phyloP scores from a whole-genome alignment of 352 stramenopile genomes.

The Globisporangium emineosum region DNA sequence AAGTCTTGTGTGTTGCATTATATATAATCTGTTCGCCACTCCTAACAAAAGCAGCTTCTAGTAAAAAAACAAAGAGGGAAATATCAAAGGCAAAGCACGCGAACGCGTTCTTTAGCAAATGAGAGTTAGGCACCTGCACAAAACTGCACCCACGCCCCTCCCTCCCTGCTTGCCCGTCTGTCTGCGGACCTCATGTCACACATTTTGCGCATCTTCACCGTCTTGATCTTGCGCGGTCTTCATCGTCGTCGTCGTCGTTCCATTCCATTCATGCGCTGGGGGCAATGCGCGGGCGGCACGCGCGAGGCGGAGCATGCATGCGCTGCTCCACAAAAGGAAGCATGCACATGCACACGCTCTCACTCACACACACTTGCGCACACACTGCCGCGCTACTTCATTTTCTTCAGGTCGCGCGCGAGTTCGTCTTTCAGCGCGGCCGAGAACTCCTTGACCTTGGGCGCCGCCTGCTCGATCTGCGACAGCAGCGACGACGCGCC shows the following conservation, averaged over 20 bases:
- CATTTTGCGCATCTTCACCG: neutral
- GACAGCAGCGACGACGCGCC: slow-evolving; percentile 44
- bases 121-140: neutral
- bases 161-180: neutral
- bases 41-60: slow-evolving; percentile 9
- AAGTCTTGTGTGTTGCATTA: slow-evolving; percentile 3
- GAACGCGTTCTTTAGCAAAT: neutral
- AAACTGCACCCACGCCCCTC: neutral
- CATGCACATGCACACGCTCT: neutral
- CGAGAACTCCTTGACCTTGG: slow-evolving; percentile 77
- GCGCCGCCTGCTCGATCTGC: slow-evolving; percentile 53
- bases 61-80: neutral
- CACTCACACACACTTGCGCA: neutral
- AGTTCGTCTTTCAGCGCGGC: slow-evolving; percentile 74
- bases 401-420: slow-evolving; percentile 65
- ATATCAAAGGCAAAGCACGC: neutral
- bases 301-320: neutral
- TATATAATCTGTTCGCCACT: slow-evolving; percentile 9
- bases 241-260: neutral
- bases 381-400: slow-evolving; percentile 39
- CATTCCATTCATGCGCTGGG: neutral
- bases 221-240: neutral
- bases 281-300: neutral
- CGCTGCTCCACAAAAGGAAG: neutral
- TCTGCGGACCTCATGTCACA: slow-evolving; percentile 6